phyloP scores from a whole-genome alignment of 176 grass and related monocot genomes.

The Dactylis glomerata region DNA sequence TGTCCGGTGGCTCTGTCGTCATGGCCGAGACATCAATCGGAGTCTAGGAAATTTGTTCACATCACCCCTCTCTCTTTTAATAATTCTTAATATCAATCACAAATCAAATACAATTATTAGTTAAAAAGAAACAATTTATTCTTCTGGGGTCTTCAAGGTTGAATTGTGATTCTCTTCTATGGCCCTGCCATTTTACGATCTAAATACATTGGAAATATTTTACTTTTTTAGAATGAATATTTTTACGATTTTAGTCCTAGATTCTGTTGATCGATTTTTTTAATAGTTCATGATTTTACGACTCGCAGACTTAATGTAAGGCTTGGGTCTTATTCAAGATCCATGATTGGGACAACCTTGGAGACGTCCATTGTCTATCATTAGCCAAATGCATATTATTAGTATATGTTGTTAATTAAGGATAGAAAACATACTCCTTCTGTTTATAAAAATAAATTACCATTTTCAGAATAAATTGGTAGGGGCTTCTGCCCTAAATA shows the following conservation, averaged over 20 bases:
- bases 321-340: background rate
- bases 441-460: background rate
- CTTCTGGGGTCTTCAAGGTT: background rate
- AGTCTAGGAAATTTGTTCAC: background rate
- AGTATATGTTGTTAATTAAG: background rate
- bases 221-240: background rate
- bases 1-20: too few relatives aligned
- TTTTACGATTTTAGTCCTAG: too few relatives aligned
- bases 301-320: background rate
- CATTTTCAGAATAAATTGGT: background rate
- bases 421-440: background rate
- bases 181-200: background rate
- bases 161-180: background rate
- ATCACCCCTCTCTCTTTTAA: background rate
- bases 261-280: too few relatives aligned
- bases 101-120: background rate
- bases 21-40: rapidly evolving
- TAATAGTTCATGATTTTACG: background rate
- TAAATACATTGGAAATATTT: background rate
- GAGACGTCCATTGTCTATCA: background rate
- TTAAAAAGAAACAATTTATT: background rate
- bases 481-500: background rate
- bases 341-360: background rate
- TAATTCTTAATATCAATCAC: background rate
- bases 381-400: background rate